Conservation (phyloP, 768 basidiomycete genomes). For the Cyclocybe aegerita region DNA sequence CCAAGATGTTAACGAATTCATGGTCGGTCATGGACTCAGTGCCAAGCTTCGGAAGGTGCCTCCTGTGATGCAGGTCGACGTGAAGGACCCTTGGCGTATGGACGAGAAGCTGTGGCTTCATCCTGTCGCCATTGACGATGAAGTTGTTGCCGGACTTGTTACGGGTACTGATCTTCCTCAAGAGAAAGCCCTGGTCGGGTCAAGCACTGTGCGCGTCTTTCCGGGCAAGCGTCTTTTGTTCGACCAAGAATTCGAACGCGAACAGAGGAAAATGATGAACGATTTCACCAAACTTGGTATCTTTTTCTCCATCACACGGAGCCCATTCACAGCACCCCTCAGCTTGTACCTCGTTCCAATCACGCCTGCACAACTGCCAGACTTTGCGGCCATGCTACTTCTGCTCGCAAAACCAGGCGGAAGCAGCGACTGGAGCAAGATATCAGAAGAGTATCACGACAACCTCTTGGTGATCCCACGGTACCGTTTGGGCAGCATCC, state of each 20-base stretch:
- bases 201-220: slow-evolving; percentile 31
- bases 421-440: slow-evolving; percentile 50
- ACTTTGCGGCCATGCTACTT: slow-evolving; percentile 55
- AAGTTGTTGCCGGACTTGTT: slow-evolving; percentile 57
- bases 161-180: slow-evolving; percentile 59
- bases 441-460: slow-evolving; percentile 49
- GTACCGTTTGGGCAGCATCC: slow-evolving; percentile 54
- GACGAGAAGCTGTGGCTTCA: slow-evolving; percentile 64
- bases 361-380: slow-evolving; percentile 43
- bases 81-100: slow-evolving; percentile 68
- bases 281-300: slow-evolving; percentile 63
- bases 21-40: slow-evolving; percentile 26
- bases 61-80: slow-evolving; percentile 54
- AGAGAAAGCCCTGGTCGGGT: slow-evolving; percentile 39
- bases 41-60: slow-evolving; percentile 46
- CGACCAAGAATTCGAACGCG: slow-evolving; percentile 42
- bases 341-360: slow-evolving; percentile 71
- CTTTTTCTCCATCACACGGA: slow-evolving; percentile 61
- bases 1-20: slow-evolving; percentile 45
- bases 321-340: slow-evolving; percentile 48
- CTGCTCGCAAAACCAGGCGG: slow-evolving; percentile 52
- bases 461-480: slow-evolving; percentile 54
- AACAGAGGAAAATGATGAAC: slow-evolving; percentile 54
- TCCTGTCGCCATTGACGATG: slow-evolving; percentile 50
- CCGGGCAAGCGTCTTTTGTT: slow-evolving; percentile 37